These are phyloP conservation scores for Myrmaecium sp. DNA, from an alignment of 2,329 filamentous ascomycete genomes.

Conservation along the genomic window DNA sequence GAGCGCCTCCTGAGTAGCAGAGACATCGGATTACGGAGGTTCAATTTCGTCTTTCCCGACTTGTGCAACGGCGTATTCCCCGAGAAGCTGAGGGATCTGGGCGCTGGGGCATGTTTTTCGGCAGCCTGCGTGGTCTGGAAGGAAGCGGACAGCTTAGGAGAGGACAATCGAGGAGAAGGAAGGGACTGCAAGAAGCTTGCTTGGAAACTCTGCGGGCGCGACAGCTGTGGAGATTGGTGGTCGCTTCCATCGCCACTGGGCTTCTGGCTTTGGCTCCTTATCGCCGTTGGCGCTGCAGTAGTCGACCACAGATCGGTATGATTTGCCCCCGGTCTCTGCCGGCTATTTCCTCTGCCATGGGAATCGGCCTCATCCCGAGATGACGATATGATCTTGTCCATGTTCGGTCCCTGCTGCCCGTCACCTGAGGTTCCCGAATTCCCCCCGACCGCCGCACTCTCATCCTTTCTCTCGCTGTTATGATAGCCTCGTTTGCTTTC, in stretches of 20 bases:
- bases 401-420: constrained; percentile 6
- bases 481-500: background rate
- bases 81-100: constrained; percentile 9
- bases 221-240: too few relatives aligned
- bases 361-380: constrained; percentile 4
- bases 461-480: background rate
- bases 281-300: too few relatives aligned
- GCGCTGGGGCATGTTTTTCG: constrained; percentile 13
- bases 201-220: constrained; percentile 1
- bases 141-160: constrained; percentile 16
- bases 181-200: constrained; percentile 10
- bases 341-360: too few relatives aligned
- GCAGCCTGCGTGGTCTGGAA: constrained; percentile 16
- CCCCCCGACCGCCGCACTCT: background rate
- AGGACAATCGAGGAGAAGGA: constrained; percentile 12
- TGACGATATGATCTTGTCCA: constrained; percentile 6
- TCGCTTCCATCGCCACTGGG: too few relatives aligned
- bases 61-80: constrained; percentile 11
- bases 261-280: too few relatives aligned
- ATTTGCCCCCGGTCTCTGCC: too few relatives aligned
- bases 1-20: constrained; percentile 40
- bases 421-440: constrained; percentile 2
- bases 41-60: constrained; percentile 32
- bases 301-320: too few relatives aligned
- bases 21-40: constrained; percentile 44